Base-by-base conservation (phyloP, 345 rosid genomes). In the Trapa incisa region DNA sequence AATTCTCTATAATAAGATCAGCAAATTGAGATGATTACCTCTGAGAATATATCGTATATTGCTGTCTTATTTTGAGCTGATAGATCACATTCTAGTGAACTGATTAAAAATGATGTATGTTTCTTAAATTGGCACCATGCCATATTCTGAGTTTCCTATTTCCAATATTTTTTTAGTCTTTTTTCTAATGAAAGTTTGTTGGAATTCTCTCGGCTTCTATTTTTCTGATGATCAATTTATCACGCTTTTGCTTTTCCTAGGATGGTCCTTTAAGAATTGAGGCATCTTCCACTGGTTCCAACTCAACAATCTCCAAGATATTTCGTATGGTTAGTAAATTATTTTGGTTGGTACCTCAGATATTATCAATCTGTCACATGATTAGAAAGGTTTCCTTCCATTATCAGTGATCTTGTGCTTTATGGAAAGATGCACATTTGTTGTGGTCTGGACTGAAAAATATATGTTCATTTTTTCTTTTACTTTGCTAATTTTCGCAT, bases 261-360 rank as follows among this genome's bases (percentile, higher is more conserved):
- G 96, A 90, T 83, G 97, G 98, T 65, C 98, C 98, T 69, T 80
- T 90, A 72, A 81, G 91, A 80, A 84, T 90, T 70, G 80, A 86
- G 80, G 94, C 96, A 58, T 76, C 88, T 58, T 87, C 88, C 17
- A 83, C 97, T 63, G 97, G 97, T 66, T 84, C 94, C 67, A 86
- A 86, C 81, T 93, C 98, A 66, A 87, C 85, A 16, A 83, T 93
- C 76, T 84, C 97, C 61, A 90, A 90, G 85, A 90, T 93, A 65
- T 77, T 90, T 64, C 82, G 81, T 79, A 87, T 88, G 98, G 96
- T 93, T 64, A 75, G 89, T 80, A 33, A 35, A 39, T 43, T 63
- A 53, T 45, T 52, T 53, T 63, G 52, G 33, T 64, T 62, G 50
- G 33, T 17, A 64, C 47, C 29, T 0, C 33, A 6, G 33, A 16